Conservation (phyloP, 2,329 filamentous ascomycete genomes). For the Rhynchosporium secalis region DNA sequence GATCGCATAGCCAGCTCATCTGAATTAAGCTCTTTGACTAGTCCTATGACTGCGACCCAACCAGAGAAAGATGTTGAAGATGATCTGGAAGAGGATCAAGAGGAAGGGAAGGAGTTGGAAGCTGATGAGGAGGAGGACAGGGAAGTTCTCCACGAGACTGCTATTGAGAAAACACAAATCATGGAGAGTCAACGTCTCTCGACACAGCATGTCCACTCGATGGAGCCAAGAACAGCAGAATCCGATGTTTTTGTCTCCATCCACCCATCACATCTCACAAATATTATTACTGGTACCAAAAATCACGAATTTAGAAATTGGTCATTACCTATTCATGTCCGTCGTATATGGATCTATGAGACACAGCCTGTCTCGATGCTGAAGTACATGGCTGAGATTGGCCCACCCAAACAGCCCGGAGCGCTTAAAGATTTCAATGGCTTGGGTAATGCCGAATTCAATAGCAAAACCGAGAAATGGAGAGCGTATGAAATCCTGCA, state of each 20-base stretch:
- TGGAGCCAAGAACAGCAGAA: constrained; percentile 50
- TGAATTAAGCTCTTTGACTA: not conserved
- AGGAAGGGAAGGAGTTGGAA: not conserved
- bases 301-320: constrained; percentile 58
- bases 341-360: constrained; percentile 63
- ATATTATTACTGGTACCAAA: constrained; percentile 51
- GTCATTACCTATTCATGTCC: constrained; percentile 54
- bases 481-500: constrained; percentile 54
- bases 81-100: not conserved
- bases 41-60: not conserved
- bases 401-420: constrained; percentile 48
- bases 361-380: constrained; percentile 50
- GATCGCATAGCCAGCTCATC: constrained; percentile 20
- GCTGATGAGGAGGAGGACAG: constrained; percentile 11
- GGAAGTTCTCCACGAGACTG: constrained; percentile 17
- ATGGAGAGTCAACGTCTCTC: constrained; percentile 54
- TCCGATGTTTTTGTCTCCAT: constrained; percentile 58
- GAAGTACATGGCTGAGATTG: constrained; percentile 59
- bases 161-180: constrained; percentile 29
- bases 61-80: not conserved
- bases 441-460: constrained; percentile 52
- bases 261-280: constrained; percentile 47
- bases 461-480: constrained; percentile 25
- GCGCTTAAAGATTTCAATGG: constrained; percentile 49
- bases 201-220: constrained; percentile 48